phyloP scores from a whole-genome alignment of 2,329 filamentous ascomycete genomes.

The Aspergillus hortae region DNA sequence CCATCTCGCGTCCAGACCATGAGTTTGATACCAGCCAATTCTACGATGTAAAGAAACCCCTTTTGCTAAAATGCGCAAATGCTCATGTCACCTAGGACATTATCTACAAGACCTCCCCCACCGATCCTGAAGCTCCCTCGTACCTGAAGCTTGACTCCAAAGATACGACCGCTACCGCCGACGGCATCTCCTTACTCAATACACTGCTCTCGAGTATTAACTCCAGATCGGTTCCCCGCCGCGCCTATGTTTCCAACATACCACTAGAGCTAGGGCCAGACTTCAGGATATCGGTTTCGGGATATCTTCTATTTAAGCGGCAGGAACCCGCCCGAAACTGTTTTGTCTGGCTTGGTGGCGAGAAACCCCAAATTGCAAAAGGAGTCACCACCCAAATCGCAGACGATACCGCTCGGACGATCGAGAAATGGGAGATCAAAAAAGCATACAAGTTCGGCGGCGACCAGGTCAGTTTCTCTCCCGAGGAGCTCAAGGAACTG shows the following conservation, averaged over 20 bases:
- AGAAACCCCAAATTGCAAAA: conserved; percentile 74
- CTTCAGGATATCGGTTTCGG: conserved; percentile 84
- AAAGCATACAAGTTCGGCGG: conserved; percentile 97
- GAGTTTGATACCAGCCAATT: conserved; percentile 81
- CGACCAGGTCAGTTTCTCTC: conserved; percentile 79
- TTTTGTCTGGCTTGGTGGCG: conserved; percentile 85
- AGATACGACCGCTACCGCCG: conserved; percentile 63
- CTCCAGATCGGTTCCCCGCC: conserved; percentile 80
- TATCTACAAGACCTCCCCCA: conserved; percentile 71
- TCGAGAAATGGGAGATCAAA: conserved; percentile 77
- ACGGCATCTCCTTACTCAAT: conserved; percentile 74
- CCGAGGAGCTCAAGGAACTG: conserved; percentile 76
- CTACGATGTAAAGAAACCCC: conserved; percentile 66
- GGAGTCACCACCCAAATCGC: conserved; percentile 72
- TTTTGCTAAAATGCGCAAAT: background rate
- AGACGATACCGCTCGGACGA: conserved; percentile 70
- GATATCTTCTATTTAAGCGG: conserved; percentile 82
- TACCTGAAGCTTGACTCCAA: conserved; percentile 48
- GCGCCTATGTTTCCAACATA: conserved; percentile 82
- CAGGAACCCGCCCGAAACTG: conserved; percentile 78
- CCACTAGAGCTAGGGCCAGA: conserved; percentile 82
- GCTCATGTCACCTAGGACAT: conserved; percentile 63
- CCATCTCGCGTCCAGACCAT: conserved; percentile 68
- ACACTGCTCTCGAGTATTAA: conserved; percentile 84
- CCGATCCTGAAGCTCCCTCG: conserved; percentile 64